Evolutionary conservation across 495 filamentous ascomycete genomes (phyloP), one percentile per base, ranked within the genome.

Genomic region (Neurospora sp.): DNA sequence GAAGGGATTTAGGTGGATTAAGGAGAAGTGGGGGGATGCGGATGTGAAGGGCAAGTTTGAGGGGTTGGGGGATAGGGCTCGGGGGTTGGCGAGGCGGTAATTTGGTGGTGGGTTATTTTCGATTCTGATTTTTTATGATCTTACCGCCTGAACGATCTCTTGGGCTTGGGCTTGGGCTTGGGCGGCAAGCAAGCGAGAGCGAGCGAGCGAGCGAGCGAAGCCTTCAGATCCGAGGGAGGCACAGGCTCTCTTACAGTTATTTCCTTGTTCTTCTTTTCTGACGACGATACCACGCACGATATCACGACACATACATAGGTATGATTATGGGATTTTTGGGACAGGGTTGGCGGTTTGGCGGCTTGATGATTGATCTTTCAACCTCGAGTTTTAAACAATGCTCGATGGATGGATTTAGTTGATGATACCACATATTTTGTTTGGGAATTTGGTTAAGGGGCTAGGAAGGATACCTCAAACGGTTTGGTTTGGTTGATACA

Each of bases 11-110:
- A 82, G 81, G 35, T 83, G 83, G 12, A 20, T 84, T 38, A 76
- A 81, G 1, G 78, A 78, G 44, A 80, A 80, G 70, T 70, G 92
- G 93, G 35, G 94, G 97, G 80, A 93, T 91, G 3, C 89, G 90
- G 77, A 85, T 76, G 72, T 82, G 16, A 83, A 82, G 0, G 80
- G 81, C 59, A 84, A 83, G 84, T 71, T 78, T 31, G 84, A 83
- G 16, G 85, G 83, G 1, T 44, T 83, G 69, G 79, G 83, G 1
- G 80, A 79, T 38, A 82, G 80, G 75, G 68, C 78, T 20, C 75
- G 74, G 42, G 80, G 80, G 16, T 75, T 71, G 27, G 70, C 75
- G 69, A 77, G 74, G 27, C 22, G 53, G 27, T 45, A 73, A 73
- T 40, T 0, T 35, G 16, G 7, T 35, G n/a, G n/a, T n/a, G n/a